Evolutionary conservation across 805 yeast genomes (phyloP), one percentile per base, ranked within the genome.

Genomic region (Metschnikowia colocasiae): DNA sequence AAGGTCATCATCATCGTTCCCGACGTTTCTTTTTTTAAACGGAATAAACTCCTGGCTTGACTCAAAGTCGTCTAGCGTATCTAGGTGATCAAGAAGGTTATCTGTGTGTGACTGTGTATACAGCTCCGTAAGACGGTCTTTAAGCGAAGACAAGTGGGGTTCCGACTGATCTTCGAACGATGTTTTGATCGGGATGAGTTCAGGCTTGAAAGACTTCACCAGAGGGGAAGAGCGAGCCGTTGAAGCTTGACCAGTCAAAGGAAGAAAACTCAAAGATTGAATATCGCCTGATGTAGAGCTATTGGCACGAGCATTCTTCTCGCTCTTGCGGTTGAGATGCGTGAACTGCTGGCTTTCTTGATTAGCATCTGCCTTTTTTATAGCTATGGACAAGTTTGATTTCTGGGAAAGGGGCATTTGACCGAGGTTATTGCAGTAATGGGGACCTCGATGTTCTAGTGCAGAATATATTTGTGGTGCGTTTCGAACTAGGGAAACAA

Each of bases 311-410:
- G 26, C 32, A 16, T 20, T 41, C 42, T 44, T 34, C 4, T 43
- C 53, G 9, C 43, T 29, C 36, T 48, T 52, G 37, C 46, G 42
- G 18, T 47, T 45, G 27, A 45, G 49, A 31, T 46, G 54, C 13
- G 51, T 42, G 18, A 48, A 54, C 37, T 54, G 53, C 42, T 49
- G 49, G 40, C 52, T 57, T 52, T 50, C 57, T 51, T 50, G 58
- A 40, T 50, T 47, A 43, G 59, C 59, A 49, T 68, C 75, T 23
- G 74, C 76, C 55, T 69, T 66, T 49, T 71, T 68, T 32, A 73
- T 73, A 48, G 76, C 78, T 48, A 73, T 57, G 34, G 76, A 71
- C 34, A 73, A 58, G 53, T 73, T 73, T 10, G 76, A 71, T 54
- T 64, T 69, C 43, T 59, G 60, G 30, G 60, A 47, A 19, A 54